Evolutionary conservation across 1,139 yeast species (phyloP), one percentile per base, ranked within the genome.

Genomic region (Candida albicans): DNA sequence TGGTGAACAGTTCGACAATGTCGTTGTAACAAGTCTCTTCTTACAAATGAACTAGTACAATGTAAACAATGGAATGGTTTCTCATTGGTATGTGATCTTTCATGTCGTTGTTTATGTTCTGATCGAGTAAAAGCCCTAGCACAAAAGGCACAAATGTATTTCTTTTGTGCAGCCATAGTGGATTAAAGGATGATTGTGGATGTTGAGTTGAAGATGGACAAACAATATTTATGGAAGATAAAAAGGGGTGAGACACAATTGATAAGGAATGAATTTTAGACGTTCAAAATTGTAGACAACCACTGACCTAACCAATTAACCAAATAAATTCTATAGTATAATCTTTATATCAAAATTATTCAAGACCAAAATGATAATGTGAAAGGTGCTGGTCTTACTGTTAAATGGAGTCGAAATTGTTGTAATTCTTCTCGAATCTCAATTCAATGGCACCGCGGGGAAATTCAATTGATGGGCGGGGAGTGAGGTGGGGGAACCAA

Each of bases 41-140:
- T 69, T 0, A 87, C 95, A 68, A 87, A 87, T 2, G 86, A 80
- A 36, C 85, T 78, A 2, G 84, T 75, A 56, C 95, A 87, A 40
- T 81, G 76, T 34, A 79, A 70, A 54, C 95, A 87, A 51, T 82
- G 85, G 64, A 84, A 87, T 0, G 95, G 95, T 52, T 87, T 83
- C 53, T 85, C 90, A 55, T 87, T 87, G 18, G 93, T 86, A 57
- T 87, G 96, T 2, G 91, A 84, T 31, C 95, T 67, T 59, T 87
- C 95, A 57, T 87, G 96, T 40, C 96, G 77, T 44, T 85, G 81
- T 57, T 86, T 81, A 61, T 87, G 96, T 58, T 87, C 96, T 22
- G 88, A 81, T 39, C 96, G 69, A 8, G 91, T 82, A 58, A 87
- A 87, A 0, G 90, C 87, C 54, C 90, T 70, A 34, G 90, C 88